These are phyloP conservation scores for Pseudogymnoascus pannorum DNA, from an alignment of 2,329 filamentous ascomycete species.

Conservation along the genomic window DNA sequence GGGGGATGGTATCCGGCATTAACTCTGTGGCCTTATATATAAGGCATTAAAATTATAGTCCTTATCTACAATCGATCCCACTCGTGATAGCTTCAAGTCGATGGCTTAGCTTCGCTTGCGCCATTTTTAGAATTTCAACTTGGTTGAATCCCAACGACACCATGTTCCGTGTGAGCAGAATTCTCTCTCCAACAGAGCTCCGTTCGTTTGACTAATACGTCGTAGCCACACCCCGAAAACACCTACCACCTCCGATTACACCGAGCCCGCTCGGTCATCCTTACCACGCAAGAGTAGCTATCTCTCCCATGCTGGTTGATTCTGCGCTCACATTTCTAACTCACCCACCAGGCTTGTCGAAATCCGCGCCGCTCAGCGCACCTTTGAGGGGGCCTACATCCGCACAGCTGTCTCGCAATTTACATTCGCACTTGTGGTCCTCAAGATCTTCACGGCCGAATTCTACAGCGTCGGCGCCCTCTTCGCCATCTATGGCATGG, in stretches of 20 bases:
- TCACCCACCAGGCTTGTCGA: conserved; percentile 60
- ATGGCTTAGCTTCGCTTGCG: background rate
- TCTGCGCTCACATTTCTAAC: background rate
- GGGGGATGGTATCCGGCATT: background rate
- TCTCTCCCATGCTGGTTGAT: background rate
- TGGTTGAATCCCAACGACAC: background rate
- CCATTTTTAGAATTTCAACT: background rate
- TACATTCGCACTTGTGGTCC: conserved; percentile 86
- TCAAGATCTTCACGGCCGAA: conserved; percentile 93
- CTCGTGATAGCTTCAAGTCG: background rate
- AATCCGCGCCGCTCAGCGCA: conserved; percentile 88
- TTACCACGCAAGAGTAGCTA: conserved; percentile 63
- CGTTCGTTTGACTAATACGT: conserved; percentile 11
- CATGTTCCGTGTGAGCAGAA: conserved; percentile 5
- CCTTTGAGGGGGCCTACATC: conserved; percentile 95
- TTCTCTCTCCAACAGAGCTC: background rate
- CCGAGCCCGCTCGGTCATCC: conserved; percentile 72
- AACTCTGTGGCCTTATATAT: background rate
- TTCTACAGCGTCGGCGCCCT: conserved; percentile 97
- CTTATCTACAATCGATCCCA: conserved; percentile 1
- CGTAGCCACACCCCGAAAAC: conserved; percentile 59
- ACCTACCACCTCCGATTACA: conserved; percentile 74
- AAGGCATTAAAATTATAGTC: background rate
- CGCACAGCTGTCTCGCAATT: conserved; percentile 92
- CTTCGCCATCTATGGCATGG: conserved; percentile 84